phyloP scores from a whole-genome alignment of 2,329 filamentous ascomycete species.

The Cytospora schulzeri region DNA sequence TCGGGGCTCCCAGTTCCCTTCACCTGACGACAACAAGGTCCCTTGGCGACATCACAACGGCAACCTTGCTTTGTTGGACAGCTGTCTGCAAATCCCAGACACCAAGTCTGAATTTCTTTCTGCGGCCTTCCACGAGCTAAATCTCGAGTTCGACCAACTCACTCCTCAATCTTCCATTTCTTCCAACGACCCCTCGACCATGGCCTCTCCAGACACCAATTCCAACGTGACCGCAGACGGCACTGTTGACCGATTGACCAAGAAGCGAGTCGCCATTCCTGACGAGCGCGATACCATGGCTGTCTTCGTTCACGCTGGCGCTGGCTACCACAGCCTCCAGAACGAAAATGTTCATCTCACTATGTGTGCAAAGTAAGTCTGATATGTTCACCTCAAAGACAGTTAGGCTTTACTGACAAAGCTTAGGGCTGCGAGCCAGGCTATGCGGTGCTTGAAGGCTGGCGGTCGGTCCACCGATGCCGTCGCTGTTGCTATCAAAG shows the following conservation, averaged over 20 bases:
- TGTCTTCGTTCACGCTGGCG: constrained; percentile 94
- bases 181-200: neutral
- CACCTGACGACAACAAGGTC: neutral
- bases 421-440: constrained; percentile 75
- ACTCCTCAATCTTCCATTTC: neutral
- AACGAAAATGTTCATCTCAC: constrained; percentile 85
- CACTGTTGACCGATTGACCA: constrained; percentile 13
- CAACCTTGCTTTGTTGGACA: neutral
- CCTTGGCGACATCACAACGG: neutral
- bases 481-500: constrained; percentile 83
- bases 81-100: neutral
- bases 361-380: constrained; percentile 82
- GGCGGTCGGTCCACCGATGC: constrained; percentile 85
- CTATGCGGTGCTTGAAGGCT: constrained; percentile 76
- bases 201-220: neutral
- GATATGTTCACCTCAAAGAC: neutral
- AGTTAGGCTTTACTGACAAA: constrained; percentile 12
- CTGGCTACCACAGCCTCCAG: constrained; percentile 85
- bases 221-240: constrained; percentile 5
- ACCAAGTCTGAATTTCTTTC: neutral
- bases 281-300: constrained; percentile 44
- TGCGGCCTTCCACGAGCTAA: neutral
- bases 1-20: neutral
- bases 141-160: neutral
- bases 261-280: constrained; percentile 5